Evolutionary conservation across 2,329 filamentous ascomycete species (phyloP), one percentile per base, ranked within the genome.

Genomic region (Lecanicillium sp.): DNA sequence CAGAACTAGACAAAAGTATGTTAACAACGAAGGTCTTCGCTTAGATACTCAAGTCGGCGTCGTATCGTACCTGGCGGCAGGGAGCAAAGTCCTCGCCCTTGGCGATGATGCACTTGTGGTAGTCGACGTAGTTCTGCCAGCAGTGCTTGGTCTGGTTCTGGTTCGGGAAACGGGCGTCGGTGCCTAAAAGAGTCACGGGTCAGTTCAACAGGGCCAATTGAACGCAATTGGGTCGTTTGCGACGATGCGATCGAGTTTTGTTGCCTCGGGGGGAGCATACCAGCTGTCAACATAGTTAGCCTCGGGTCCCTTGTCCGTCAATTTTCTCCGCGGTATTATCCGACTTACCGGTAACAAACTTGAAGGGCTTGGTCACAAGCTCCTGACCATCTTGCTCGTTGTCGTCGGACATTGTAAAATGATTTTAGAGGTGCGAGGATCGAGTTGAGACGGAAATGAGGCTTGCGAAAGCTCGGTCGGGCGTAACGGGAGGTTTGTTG

Each of bases 101-200:
- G 74, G 90, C 91, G 68, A 85, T 78, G 73, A 96, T 90, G 79
- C 93, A 98, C 83, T 98, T 98, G 84, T 98, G 88, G 81, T 98
- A 97, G 74, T 98, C 93, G 77, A 98, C 93, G 76, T 98, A 98
- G 83, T 98, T 98, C 73, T 98, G 94, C 93, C 93, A 98, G 88
- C 93, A 98, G 83, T 98, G 90, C 86, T 96, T 96, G 75, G 90
- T 86, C 78, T 93, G 88, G 79, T 98, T 98, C 79, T 83, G 77
- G 80, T 98, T 95, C 67, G 93, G 93, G 78, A 97, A 98, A 71
- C 93, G 91, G 73, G 93, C 93, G 71, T 98, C 93, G 78, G 94
- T 95, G 79, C 93, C 93, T 96, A 54, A 47, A 32, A 35, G 17
- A 11, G 38, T 42, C 27, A 7, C 23, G 5, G 15, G 26, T 59